Percentiles rank a stretch among this genome's conserved stretches.
phyloP scores from a whole-genome alignment of 164 flowering plant genomes.

The Annona cherimola region DNA sequence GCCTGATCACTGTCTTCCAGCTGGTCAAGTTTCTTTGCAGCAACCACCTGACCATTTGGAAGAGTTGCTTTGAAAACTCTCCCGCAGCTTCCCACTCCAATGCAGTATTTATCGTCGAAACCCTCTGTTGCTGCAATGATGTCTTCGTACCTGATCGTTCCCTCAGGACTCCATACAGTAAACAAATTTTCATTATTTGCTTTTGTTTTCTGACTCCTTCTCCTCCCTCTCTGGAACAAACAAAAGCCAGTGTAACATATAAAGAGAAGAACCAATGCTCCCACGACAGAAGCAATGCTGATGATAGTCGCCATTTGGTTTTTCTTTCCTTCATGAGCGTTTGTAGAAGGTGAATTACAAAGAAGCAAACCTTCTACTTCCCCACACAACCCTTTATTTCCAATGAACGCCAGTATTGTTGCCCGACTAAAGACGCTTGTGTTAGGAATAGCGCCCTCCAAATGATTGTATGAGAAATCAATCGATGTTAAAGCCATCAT shows the following conservation, averaged over 20 bases:
- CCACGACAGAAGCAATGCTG: background rate
- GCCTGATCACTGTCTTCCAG: background rate
- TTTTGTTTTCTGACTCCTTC: background rate
- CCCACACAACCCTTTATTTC: conserved; percentile 7
- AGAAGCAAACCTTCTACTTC: background rate
- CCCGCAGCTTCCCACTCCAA: conserved; percentile 48
- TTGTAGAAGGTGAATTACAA: conserved; percentile 1
- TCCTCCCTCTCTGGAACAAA: background rate
- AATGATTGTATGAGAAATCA: conserved; percentile 5
- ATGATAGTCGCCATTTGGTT: background rate
- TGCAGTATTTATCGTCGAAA: conserved; percentile 40
- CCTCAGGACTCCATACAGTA: conserved; percentile 46
- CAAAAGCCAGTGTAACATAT: background rate
- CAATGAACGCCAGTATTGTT: background rate
- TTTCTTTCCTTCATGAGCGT: background rate
- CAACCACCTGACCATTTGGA: conserved; percentile 11
- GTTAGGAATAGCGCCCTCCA: conserved; percentile 7
- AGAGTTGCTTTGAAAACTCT: conserved; percentile 21
- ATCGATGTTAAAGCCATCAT: background rate
- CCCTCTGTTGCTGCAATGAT: conserved; percentile 49
- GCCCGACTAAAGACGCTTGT: background rate
- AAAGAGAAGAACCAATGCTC: background rate
- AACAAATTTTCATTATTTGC: background rate
- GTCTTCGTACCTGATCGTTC: conserved; percentile 41
- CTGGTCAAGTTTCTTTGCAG: conserved; percentile 15